A percentile compares a stretch with the other conserved stretches of the same genome.
These are phyloP conservation scores for Pseudogymnoascus sp. DNA, from an alignment of 2,329 filamentous ascomycete species.

Conservation along the genomic window DNA sequence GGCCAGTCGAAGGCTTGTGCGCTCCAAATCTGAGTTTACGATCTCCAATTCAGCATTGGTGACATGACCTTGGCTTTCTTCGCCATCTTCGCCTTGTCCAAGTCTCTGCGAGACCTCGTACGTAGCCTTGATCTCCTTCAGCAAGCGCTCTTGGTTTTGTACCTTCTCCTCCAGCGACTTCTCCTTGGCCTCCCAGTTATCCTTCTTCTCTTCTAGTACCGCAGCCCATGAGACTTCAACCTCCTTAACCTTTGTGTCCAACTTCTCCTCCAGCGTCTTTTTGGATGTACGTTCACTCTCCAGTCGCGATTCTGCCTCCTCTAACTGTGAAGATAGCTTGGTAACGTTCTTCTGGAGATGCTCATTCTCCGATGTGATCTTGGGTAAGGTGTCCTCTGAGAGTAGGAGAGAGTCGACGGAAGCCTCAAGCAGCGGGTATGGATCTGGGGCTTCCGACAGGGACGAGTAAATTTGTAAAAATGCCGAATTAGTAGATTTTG, in stretches of 20 bases:
- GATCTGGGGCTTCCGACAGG: slow-evolving; percentile 90
- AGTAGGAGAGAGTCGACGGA: slow-evolving; percentile 90
- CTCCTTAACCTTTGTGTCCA: slow-evolving; percentile 77
- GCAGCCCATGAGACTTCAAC: slow-evolving; percentile 85
- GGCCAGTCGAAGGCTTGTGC: slow-evolving; percentile 75
- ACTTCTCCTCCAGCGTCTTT: slow-evolving; percentile 64
- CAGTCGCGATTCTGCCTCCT: slow-evolving; percentile 72
- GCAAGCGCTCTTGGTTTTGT: slow-evolving; percentile 81
- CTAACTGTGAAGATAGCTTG: slow-evolving; percentile 69
- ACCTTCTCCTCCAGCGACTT: slow-evolving; percentile 85
- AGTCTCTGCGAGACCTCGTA: slow-evolving; percentile 93
- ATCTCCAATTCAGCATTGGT: slow-evolving; percentile 89
- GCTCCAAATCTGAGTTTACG: slow-evolving; percentile 82
- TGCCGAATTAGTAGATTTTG: slow-evolving; percentile 84
- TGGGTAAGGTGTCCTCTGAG: slow-evolving; percentile 86
- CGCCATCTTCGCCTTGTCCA: slow-evolving; percentile 58
- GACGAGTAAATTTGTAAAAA: slow-evolving; percentile 91
- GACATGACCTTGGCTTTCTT: slow-evolving; percentile 54
- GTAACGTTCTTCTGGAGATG: slow-evolving; percentile 73
- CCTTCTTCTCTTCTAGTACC: slow-evolving; percentile 84
- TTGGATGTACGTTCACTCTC: slow-evolving; percentile 66
- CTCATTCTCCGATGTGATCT: slow-evolving; percentile 78
- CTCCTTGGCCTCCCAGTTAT: slow-evolving; percentile 95
- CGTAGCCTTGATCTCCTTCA: slow-evolving; percentile 93
- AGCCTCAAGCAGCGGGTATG: slow-evolving; percentile 90